Conservation (phyloP, 495 filamentous ascomycete species). For the Massariosphaeria phaeospora region DNA sequence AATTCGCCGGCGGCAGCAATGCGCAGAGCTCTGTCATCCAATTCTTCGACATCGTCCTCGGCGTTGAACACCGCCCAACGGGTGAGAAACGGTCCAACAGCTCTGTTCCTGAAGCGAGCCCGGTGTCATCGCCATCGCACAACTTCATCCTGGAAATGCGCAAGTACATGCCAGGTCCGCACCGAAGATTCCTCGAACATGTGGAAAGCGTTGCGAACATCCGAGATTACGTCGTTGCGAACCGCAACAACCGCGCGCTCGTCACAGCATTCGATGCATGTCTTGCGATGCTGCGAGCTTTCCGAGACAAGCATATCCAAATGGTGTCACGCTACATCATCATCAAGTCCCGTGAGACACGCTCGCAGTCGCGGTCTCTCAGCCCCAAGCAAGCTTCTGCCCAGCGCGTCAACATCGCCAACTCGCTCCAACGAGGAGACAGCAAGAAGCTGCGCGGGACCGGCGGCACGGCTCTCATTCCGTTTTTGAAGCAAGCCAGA, state of each 20-base stretch:
- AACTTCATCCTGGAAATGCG: conserved; percentile 98
- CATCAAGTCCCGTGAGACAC: conserved; percentile 57
- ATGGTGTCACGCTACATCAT: conserved; percentile 97
- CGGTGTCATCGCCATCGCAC: conserved; percentile 57
- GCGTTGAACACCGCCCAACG: conserved; percentile 86
- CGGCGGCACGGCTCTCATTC: conserved; percentile 85
- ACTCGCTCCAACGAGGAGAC: conserved; percentile 48
- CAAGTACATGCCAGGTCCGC: conserved; percentile 89
- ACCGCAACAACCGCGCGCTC: conserved; percentile 57
- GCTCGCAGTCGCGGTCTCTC: conserved; percentile 46
- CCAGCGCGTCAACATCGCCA: conserved; percentile 61
- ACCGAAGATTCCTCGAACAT: conserved; percentile 81
- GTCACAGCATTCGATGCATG: conserved; percentile 84
- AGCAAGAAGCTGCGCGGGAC: conserved; percentile 72
- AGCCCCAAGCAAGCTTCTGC: conserved; percentile 32
- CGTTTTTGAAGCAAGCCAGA: conserved; percentile 89
- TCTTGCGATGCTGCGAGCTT: conserved; percentile 78
- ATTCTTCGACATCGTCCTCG: conserved; percentile 89
- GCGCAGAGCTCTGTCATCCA: conserved; percentile 93
- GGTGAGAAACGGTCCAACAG: conserved; percentile 53
- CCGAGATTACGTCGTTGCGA: conserved; percentile 70
- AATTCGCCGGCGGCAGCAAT: conserved; percentile 88
- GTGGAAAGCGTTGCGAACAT: conserved; percentile 81
- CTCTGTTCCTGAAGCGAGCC: conserved; percentile 42
- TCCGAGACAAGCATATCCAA: conserved; percentile 92